phyloP scores from a whole-genome alignment of 2,329 filamentous ascomycete genomes.

The Sporothrix sp. region DNA sequence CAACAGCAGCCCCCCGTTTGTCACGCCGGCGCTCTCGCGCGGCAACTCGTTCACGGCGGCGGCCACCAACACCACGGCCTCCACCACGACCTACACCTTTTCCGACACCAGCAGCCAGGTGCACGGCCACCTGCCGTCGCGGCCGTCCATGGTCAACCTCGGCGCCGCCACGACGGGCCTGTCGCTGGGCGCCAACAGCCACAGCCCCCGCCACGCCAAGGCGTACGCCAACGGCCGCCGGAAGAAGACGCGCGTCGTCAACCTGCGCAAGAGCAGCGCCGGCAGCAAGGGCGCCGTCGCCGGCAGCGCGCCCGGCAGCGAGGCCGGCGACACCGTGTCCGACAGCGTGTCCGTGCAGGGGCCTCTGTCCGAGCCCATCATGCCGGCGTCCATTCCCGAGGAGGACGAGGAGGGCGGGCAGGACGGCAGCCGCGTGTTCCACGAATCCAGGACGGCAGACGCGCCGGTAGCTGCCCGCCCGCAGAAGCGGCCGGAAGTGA shows the following conservation, averaged over 20 bases:
- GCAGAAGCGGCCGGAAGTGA: conserved; percentile 10
- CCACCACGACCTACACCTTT: conserved; percentile 63
- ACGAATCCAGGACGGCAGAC: not conserved
- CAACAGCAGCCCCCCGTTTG: conserved; percentile 36
- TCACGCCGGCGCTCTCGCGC: conserved; percentile 48
- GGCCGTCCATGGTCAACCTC: conserved; percentile 56
- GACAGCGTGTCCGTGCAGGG: conserved; percentile 42
- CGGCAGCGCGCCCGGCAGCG: conserved; percentile 38
- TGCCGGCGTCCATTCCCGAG: conserved; percentile 48
- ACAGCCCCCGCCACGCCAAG: conserved; percentile 45
- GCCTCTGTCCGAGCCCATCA: conserved; percentile 51
- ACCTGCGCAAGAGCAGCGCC: conserved; percentile 55
- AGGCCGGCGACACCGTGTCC: conserved; percentile 39
- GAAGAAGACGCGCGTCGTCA: conserved; percentile 76
- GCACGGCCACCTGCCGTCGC: conserved; percentile 53
- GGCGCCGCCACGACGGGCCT: conserved; percentile 52
- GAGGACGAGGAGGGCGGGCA: conserved; percentile 35
- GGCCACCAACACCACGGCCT: conserved; percentile 47
- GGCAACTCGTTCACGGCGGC: conserved; percentile 52
- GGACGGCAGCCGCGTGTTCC: not conserved
- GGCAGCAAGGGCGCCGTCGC: conserved; percentile 23
- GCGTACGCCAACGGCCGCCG: conserved; percentile 53
- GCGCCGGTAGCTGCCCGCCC: not conserved
- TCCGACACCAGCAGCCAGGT: conserved; percentile 58
- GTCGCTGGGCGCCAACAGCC: conserved; percentile 50